phyloP scores from a whole-genome alignment of 2,329 filamentous ascomycete species.

The Tolypocladium capitatum region DNA sequence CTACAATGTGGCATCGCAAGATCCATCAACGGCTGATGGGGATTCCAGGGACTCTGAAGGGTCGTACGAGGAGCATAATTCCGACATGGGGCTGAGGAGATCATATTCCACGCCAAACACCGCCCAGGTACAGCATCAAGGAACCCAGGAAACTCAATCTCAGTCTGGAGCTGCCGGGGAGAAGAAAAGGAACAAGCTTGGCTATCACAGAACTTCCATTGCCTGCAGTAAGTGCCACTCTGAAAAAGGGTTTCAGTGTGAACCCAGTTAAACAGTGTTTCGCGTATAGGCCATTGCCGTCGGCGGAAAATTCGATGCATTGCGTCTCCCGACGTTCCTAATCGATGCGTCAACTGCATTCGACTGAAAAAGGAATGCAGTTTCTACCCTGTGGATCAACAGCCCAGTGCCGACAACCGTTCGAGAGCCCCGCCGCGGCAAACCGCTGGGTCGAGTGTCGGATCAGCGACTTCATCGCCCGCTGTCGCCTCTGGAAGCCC shows the following conservation, averaged over 20 bases:
- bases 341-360: slow-evolving; percentile 84
- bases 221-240: slow-evolving; percentile 67
- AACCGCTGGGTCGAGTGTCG: slow-evolving; percentile 24
- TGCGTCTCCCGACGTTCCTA: slow-evolving; percentile 59
- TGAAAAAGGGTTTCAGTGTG: neutral
- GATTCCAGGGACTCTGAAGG: slow-evolving; percentile 19
- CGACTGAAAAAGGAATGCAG: slow-evolving; percentile 88
- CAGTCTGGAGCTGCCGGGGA: slow-evolving; percentile 27
- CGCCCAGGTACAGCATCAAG: slow-evolving; percentile 25
- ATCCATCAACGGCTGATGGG: slow-evolving; percentile 15
- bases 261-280: neutral
- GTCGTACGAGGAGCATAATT: slow-evolving; percentile 21
- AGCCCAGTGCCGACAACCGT: slow-evolving; percentile 35
- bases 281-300: slow-evolving; percentile 73
- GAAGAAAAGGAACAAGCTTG: slow-evolving; percentile 72
- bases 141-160: slow-evolving; percentile 11
- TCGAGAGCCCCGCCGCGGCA: slow-evolving; percentile 27
- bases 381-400: slow-evolving; percentile 79
- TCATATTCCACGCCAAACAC: slow-evolving; percentile 37
- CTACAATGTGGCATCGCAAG: slow-evolving; percentile 15
- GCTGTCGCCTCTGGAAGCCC: slow-evolving; percentile 28
- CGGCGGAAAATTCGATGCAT: slow-evolving; percentile 89
- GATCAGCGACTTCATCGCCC: slow-evolving; percentile 36
- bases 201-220: slow-evolving; percentile 89
- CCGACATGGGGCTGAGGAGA: slow-evolving; percentile 28